These are phyloP conservation scores for Agaricales sp. DNA, from an alignment of 1,284 basidiomycete genomes.

Conservation along the genomic window DNA sequence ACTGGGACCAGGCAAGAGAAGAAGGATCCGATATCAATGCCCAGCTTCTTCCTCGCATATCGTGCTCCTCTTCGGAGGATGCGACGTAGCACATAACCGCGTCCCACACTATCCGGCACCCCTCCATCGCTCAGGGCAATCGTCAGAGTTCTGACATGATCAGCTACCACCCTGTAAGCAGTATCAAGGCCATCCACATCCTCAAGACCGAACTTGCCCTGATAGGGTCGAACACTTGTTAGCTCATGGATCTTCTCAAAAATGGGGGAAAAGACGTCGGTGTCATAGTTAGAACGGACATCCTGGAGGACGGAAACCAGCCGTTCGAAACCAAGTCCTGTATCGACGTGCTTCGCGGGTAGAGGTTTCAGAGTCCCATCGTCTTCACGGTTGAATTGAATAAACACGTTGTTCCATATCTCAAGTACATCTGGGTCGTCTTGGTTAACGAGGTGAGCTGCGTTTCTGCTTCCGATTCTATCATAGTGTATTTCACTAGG, in stretches of 20 bases:
- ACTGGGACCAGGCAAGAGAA: constrained; percentile 90
- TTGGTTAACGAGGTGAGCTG: constrained; percentile 84
- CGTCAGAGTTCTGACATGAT: constrained; percentile 92
- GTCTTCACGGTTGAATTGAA: constrained; percentile 95
- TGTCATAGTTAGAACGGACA: constrained; percentile 94
- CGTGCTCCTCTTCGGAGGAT: constrained; percentile 89
- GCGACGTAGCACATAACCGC: constrained; percentile 91
- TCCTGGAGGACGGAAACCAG: constrained; percentile 91
- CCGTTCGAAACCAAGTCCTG: constrained; percentile 98
- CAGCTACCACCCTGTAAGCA: constrained; percentile 94
- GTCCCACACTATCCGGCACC: constrained; percentile 91
- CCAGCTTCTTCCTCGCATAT: constrained; percentile 93
- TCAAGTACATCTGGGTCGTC: constrained; percentile 96
- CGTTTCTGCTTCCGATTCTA: constrained; percentile 90
- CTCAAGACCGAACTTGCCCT: constrained; percentile 88
- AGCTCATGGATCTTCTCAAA: constrained; percentile 85
- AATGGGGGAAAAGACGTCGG: constrained; percentile 88
- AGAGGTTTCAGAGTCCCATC: constrained; percentile 75
- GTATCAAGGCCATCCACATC: constrained; percentile 94
- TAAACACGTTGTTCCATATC: constrained; percentile 99
- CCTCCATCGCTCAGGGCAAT: constrained; percentile 96
- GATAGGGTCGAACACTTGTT: constrained; percentile 81
- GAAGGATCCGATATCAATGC: constrained; percentile 90
- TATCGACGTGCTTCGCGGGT: constrained; percentile 94
- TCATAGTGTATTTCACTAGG: constrained; percentile 92